Base-by-base conservation (phyloP, 2,329 filamentous ascomycete genomes). In the Phialophora expanda region DNA sequence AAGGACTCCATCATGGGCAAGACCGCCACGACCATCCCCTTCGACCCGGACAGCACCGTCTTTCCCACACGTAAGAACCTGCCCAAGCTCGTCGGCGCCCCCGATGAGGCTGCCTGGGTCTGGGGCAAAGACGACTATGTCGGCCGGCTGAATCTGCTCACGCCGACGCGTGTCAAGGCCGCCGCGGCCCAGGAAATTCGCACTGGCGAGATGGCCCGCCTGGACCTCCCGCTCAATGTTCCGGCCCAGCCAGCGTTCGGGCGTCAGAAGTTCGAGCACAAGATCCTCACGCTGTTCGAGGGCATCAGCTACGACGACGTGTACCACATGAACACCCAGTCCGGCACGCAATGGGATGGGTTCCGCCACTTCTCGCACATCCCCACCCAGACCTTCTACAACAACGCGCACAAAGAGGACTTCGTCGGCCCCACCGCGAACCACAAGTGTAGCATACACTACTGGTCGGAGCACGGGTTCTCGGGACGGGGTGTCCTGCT, bases 71-170 rank as follows among this genome's bases (percentile, higher is more conserved):
- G 84, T 14, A 81, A 82, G 61, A 81, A 87, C 58, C 77, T 87
- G 3, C 84, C 84, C 22, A 71, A 75, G 22, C 79, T 87, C 44
- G 75, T 81, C 0, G 82, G 81, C 38, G 84, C 84, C 1, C 86
- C 85, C 0, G 77, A 83, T 20, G 83, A 80, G 30, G 84, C 85
- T 20, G 85, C 85, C 20, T 88, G 86, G 86, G 82, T 86, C 28
- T 87, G 85, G 85, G 85, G 86, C 12, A 78, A 83, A 48, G 78
- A 86, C 72, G 79, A 75, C 67, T 68, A 66, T 58, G 46, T 82
- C 59, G 82, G 82, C 12, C 79, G 85, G 53, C 72, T 87, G 51
- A 87, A 87, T 64, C 80, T 87, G 8, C 77, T 87, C 17, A 87
- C 85, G 0, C 84, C 85, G 0, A 75, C 78, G 3, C 78, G 85